phyloP scores from a whole-genome alignment of 2,329 filamentous ascomycete genomes.

The Dactylellina drechsleri region DNA sequence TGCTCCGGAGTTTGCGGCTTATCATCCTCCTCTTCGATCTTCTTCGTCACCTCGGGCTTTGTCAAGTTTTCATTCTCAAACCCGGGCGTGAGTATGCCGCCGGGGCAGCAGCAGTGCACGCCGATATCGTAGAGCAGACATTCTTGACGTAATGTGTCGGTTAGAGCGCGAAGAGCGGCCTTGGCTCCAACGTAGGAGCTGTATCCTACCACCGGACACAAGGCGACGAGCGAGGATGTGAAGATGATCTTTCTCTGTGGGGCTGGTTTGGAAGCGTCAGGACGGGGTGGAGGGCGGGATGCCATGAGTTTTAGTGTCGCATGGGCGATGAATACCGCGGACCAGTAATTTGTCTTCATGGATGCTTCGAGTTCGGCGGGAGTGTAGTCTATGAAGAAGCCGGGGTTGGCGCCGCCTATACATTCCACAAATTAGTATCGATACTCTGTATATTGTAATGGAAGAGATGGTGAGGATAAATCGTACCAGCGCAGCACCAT shows the following conservation, averaged over 20 bases:
- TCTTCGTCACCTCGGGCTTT: constrained; percentile 82
- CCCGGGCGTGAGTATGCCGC: constrained; percentile 81
- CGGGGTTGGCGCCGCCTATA: constrained; percentile 62
- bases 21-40: constrained; percentile 84
- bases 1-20: constrained; percentile 66
- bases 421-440: neutral
- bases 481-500: constrained; percentile 86
- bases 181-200: constrained; percentile 84
- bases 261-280: constrained; percentile 58
- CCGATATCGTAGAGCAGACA: constrained; percentile 82
- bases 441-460: too few relatives aligned
- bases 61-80: constrained; percentile 77
- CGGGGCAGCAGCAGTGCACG: constrained; percentile 75
- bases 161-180: constrained; percentile 81
- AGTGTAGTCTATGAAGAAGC: constrained; percentile 61
- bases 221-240: constrained; percentile 79
- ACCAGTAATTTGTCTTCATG: constrained; percentile 64
- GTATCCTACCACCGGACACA: constrained; percentile 84
- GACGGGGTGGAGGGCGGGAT: constrained; percentile 63
- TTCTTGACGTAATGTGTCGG: constrained; percentile 85
- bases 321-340: constrained; percentile 62
- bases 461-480: constrained; percentile 59
- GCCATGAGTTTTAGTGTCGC: constrained; percentile 60
- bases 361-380: constrained; percentile 60
- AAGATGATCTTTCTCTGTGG: constrained; percentile 79